Percentiles rank a stretch among this genome's conserved stretches.
Evolutionary conservation across 441 rosid species (phyloP).

Genomic region (Populus hybrid): DNA sequence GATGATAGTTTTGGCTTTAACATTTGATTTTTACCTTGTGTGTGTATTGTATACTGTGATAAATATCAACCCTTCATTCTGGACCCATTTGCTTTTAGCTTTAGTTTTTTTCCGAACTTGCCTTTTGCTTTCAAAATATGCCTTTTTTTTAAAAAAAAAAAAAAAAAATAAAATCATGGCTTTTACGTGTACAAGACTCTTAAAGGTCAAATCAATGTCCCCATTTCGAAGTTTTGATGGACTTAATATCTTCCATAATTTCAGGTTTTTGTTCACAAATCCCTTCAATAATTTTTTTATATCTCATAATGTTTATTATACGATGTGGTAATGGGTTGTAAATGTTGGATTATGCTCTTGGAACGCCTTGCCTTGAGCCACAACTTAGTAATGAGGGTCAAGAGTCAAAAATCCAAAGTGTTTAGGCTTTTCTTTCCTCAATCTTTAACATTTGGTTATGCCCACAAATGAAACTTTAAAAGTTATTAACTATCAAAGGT

Average conservation of each 20-base stretch:
- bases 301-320: no score
- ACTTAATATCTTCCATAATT: not conserved
- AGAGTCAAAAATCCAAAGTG: not conserved
- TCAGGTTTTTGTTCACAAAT: not conserved
- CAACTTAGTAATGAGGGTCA: not conserved
- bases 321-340: not conserved
- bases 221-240: not conserved
- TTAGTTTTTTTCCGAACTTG: conserved; percentile 1
- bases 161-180: not conserved
- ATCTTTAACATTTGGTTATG: not conserved
- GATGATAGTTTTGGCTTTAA: conserved; percentile 19
- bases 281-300: not conserved
- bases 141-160: no score
- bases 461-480: not conserved
- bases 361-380: not conserved
- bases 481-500: no score
- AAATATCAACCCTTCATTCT: conserved; percentile 5
- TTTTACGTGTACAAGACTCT: not conserved
- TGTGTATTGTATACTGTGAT: not conserved
- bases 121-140: conserved; percentile 15
- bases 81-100: conserved; percentile 7
- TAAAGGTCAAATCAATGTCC: not conserved
- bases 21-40: not conserved
- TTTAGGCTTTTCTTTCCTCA: not conserved
- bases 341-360: not conserved